Evolutionary conservation across 2,329 filamentous ascomycete genomes (phyloP), one percentile per base, ranked within the genome.

Genomic region (Claviceps quebecensis): DNA sequence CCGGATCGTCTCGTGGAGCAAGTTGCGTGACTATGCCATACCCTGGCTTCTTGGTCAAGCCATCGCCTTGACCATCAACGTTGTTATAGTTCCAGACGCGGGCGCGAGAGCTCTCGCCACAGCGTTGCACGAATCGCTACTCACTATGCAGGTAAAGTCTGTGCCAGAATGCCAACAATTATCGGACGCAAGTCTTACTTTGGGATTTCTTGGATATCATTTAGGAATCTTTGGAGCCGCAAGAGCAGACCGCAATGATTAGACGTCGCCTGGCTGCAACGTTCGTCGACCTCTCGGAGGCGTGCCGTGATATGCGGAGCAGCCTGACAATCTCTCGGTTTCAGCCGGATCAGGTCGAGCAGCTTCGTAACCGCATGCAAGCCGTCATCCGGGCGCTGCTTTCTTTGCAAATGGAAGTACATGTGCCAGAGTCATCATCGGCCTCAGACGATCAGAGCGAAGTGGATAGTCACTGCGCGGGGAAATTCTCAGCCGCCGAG

Each of bases 241-340:
- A 22, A 60, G 58, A 2, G 59, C 60, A 17, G 2, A 60, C 59
- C 48, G 60, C 65, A 45, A 59, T 56, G 46, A 66, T 54, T 3
- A 69, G 73, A 36, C 67, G 72, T 44, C 65, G 69, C 39, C 63
- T 81, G 17, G 69, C 72, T 4, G 70, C 69, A 54, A 69, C 72
- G 0, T 79, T 79, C 53, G 75, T 80, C 53, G 71, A 76, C 52
- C 66, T 81, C 50, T 79, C 77, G 14, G 68, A 76, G 54, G 73
- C 72, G 2, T 72, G 77, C 53, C 69, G 77, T 60, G 78, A 81
- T 56, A 69, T 81, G 53, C 69, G 70, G 13, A 69, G 78, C 49
- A 77, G 80, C 50, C 68, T 79, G n/a, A 75, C 76, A 1, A 62
- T 80, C 4, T 78, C 75, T 1, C 67, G 72, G 1, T 76, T 80